Conservation (phyloP, 352 stramenopile species). For the Thalassiosira delicatula region DNA sequence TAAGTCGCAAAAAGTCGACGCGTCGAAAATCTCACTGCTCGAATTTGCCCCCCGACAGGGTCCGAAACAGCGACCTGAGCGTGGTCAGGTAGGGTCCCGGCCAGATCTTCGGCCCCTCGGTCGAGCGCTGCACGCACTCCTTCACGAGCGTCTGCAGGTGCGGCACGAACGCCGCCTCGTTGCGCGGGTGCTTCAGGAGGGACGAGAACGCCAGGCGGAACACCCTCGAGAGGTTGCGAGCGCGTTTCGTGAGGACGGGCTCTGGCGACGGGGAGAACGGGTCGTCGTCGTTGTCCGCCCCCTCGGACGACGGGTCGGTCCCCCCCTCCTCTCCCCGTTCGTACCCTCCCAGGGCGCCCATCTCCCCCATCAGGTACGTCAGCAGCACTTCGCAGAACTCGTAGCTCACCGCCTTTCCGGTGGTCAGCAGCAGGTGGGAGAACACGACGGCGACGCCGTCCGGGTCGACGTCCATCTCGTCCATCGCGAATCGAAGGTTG, state of each 20-base stretch:
- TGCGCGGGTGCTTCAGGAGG: conserved; percentile 93
- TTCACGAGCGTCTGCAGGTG: conserved; percentile 93
- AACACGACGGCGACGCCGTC: conserved; percentile 91
- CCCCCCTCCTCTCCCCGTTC: neutral
- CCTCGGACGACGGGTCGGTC: too few species aligned
- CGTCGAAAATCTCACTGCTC: conserved; percentile 84
- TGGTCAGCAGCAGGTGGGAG: conserved; percentile 93
- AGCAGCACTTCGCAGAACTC: conserved; percentile 95
- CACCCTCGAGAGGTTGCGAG: conserved; percentile 86
- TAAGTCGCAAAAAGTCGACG: too few species aligned
- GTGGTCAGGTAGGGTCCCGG: conserved; percentile 95
- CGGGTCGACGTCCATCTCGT: conserved; percentile 90
- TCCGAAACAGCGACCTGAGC: conserved; percentile 93
- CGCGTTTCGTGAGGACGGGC: conserved; percentile 33
- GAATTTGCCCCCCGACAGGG: conserved; percentile 96
- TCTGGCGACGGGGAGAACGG: neutral
- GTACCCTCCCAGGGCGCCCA: conserved; percentile 87
- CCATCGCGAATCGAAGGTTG: conserved; percentile 90
- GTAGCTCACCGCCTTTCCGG: conserved; percentile 88
- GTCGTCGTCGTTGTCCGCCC: too few species aligned
- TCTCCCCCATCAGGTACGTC: conserved; percentile 93
- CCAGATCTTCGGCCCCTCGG: conserved; percentile 69
- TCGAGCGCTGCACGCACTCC: conserved; percentile 90
- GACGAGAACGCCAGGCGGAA: conserved; percentile 97
- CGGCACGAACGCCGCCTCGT: conserved; percentile 93